Conservation (phyloP, 2,329 filamentous ascomycete genomes). For the Golovinomyces cichoracearum region DNA sequence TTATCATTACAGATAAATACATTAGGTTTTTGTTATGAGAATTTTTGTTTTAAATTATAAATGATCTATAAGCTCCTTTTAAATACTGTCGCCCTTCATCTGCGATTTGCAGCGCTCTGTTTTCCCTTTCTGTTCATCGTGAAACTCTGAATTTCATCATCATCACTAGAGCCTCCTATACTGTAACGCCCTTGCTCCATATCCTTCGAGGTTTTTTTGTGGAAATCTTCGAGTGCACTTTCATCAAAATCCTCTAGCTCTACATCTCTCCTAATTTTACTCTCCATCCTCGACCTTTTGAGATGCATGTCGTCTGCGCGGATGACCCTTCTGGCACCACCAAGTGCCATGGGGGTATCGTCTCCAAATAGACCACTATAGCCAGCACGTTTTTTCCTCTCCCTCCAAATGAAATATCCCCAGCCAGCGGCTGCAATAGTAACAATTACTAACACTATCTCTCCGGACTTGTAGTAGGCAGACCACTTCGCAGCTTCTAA, state of each 20-base stretch:
- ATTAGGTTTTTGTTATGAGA: too few species aligned
- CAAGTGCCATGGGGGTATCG: constrained; percentile 12
- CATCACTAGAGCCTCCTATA: constrained; percentile 31
- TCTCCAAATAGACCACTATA: constrained; percentile 22
- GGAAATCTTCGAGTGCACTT: constrained; percentile 35
- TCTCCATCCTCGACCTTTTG: constrained; percentile 20
- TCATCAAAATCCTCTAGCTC: constrained; percentile 41
- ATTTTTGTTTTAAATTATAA: too few species aligned
- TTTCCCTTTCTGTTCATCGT: constrained; percentile 8
- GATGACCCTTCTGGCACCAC: constrained; percentile 8
- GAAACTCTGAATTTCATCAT: constrained; percentile 16
- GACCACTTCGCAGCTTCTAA: constrained; percentile 41
- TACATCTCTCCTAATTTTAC: constrained; percentile 20
- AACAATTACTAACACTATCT: constrained; percentile 41
- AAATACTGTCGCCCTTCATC: background rate
- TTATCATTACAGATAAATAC: too few species aligned
- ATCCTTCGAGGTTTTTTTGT: constrained; percentile 16
- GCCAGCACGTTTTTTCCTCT: constrained; percentile 27
- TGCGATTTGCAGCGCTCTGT: background rate
- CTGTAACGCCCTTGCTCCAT: constrained; percentile 26
- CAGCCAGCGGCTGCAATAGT: constrained; percentile 34
- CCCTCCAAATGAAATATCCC: constrained; percentile 38
- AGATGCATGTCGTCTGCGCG: constrained; percentile 11
- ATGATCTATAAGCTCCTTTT: background rate
- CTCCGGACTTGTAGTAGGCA: constrained; percentile 46